Evolutionary conservation across 164 flowering plant genomes (phyloP).

Genomic region (Taxillus chinensis): DNA sequence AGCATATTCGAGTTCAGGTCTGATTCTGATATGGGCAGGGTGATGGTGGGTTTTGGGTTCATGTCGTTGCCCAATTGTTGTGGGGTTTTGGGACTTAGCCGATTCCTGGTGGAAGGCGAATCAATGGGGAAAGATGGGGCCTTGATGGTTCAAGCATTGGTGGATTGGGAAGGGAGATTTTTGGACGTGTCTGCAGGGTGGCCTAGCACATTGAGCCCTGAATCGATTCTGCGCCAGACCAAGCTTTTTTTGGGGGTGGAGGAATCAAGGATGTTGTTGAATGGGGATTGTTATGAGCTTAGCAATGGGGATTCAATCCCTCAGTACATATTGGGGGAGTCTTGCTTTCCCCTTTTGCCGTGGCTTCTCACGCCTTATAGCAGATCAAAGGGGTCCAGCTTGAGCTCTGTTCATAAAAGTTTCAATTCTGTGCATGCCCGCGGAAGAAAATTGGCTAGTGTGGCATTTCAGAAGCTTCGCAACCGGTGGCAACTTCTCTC

Average conservation of each 20-base stretch:
- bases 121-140: constrained; percentile 33
- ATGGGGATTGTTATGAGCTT: constrained; percentile 31
- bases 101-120: constrained; percentile 31
- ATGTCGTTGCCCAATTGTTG: constrained; percentile 63
- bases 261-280: constrained; percentile 40
- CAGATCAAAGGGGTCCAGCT: constrained; percentile 11
- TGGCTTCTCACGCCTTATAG: constrained; percentile 70
- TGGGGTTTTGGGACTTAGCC: constrained; percentile 51
- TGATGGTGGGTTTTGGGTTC: constrained; percentile 42
- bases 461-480: constrained; percentile 44
- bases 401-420: constrained; percentile 20
- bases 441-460: constrained; percentile 35
- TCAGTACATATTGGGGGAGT: constrained; percentile 62
- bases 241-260: constrained; percentile 42
- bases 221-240: constrained; percentile 31
- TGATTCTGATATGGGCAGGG: constrained; percentile 25
- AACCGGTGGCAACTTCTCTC: constrained; percentile 53
- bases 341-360: constrained; percentile 56
- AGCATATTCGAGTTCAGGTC: constrained; percentile 33
- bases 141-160: constrained; percentile 62
- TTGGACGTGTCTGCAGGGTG: constrained; percentile 84
- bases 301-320: constrained; percentile 32
- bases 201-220: constrained; percentile 44
- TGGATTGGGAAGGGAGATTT: constrained; percentile 75
- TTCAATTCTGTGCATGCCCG: constrained; percentile 46